These are phyloP conservation scores for Candida xyloterini DNA, from an alignment of 805 yeast species.

Conservation along the genomic window DNA sequence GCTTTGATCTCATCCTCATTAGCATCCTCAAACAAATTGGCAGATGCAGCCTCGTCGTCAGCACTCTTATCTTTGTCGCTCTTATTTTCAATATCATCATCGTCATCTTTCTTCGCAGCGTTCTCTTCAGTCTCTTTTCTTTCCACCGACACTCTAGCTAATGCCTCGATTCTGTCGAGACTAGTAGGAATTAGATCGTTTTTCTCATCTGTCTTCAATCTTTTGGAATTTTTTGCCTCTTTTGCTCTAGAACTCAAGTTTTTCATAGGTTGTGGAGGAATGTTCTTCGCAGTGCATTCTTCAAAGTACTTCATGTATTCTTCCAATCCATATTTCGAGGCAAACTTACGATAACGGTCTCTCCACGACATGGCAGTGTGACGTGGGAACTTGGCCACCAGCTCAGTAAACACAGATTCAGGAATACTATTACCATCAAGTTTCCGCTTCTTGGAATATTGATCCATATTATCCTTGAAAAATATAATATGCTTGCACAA, in stretches of 20 bases:
- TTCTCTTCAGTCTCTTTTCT: slow-evolving; percentile 22
- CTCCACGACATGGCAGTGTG: slow-evolving; percentile 78
- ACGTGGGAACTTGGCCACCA: slow-evolving; percentile 40
- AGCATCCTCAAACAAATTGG: slow-evolving; percentile 32
- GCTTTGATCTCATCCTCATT: slow-evolving; percentile 32
- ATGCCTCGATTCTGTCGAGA: slow-evolving; percentile 24
- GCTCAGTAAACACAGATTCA: slow-evolving; percentile 38
- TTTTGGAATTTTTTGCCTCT: slow-evolving; percentile 24
- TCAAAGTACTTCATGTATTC: slow-evolving; percentile 55
- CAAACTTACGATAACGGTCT: slow-evolving; percentile 73
- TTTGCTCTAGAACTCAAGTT: slow-evolving; percentile 49
- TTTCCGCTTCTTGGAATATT: slow-evolving; percentile 22
- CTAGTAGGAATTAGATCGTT: slow-evolving; percentile 10
- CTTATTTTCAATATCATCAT: slow-evolving; percentile 5
- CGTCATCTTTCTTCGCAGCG: slow-evolving; percentile 14
- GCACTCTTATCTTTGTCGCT: slow-evolving; percentile 8
- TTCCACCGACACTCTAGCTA: slow-evolving; percentile 29
- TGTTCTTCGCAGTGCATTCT: slow-evolving; percentile 34
- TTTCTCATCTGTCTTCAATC: slow-evolving; percentile 13
- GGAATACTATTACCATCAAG: slow-evolving; percentile 28
- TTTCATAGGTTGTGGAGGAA: slow-evolving; percentile 54
- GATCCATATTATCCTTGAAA: slow-evolving; percentile 21
- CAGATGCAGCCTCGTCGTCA: slow-evolving; percentile 19
- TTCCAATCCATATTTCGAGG: slow-evolving; percentile 58
- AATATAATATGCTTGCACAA: slow-evolving; percentile 41